Conservation (phyloP, 116 monocot species). For the Trichopus zeylanicus region DNA sequence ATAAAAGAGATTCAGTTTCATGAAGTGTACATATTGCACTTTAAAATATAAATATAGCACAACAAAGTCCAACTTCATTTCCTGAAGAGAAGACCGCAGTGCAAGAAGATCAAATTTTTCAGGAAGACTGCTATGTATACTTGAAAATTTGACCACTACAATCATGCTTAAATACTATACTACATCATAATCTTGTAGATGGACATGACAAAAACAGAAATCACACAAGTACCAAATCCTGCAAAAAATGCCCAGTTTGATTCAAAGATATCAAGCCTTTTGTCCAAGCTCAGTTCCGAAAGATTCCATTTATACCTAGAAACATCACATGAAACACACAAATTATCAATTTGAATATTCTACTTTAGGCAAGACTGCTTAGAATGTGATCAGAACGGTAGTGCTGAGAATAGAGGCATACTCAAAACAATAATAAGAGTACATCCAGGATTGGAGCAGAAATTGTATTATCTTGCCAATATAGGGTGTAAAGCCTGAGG, state of each 20-base stretch:
- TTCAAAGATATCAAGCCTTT: constrained; percentile 88
- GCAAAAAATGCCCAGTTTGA: constrained; percentile 97
- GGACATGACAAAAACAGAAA: background rate
- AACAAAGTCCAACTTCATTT: too few relatives aligned
- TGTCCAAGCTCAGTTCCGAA: constrained; percentile 63
- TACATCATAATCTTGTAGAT: background rate
- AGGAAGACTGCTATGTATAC: too few relatives aligned
- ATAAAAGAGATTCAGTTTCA: too few relatives aligned
- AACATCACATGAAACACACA: constrained; percentile 6
- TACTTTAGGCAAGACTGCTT: background rate
- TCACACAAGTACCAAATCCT: constrained; percentile 97
- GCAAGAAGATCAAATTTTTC: too few relatives aligned
- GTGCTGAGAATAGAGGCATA: constrained; percentile 27
- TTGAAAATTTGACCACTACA: too few relatives aligned
- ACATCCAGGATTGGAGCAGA: constrained; percentile 91
- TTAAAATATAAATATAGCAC: too few relatives aligned
- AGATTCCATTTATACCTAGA: constrained; percentile 94
- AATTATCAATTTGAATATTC: background rate
- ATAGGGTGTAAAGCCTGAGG: constrained; percentile 63
- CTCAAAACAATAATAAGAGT: constrained; percentile 97
- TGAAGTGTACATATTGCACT: too few relatives aligned
- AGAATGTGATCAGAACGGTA: background rate
- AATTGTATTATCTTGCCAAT: constrained; percentile 79
- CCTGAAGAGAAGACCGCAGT: too few relatives aligned
- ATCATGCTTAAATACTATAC: background rate